Conservation (phyloP, 1,284 basidiomycete genomes). For the Heterobasidion occidentale region DNA sequence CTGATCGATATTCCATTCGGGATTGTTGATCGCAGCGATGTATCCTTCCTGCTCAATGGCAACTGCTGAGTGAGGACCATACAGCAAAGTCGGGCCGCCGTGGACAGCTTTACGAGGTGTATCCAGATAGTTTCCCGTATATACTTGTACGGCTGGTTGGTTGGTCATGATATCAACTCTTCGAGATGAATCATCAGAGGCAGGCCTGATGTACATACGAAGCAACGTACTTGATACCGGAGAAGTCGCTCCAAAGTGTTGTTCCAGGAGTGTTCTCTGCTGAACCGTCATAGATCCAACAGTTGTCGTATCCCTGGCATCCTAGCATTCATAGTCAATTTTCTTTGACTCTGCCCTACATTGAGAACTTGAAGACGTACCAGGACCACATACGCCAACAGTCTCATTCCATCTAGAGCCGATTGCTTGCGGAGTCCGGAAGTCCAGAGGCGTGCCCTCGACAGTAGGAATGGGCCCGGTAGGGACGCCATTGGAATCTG, state of each 20-base stretch:
- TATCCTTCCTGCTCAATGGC: slow-evolving; percentile 52
- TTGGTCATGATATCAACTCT: slow-evolving; percentile 45
- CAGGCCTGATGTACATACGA: neutral
- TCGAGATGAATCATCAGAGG: neutral
- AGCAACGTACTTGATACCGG: slow-evolving; percentile 38
- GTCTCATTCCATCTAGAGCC: slow-evolving; percentile 35
- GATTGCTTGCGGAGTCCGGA: slow-evolving; percentile 31
- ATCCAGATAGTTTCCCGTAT: slow-evolving; percentile 36
- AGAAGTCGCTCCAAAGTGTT: slow-evolving; percentile 33
- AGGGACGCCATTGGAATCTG: slow-evolving; percentile 39
- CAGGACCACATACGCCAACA: slow-evolving; percentile 28
- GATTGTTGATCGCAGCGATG: slow-evolving; percentile 47
- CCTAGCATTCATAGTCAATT: slow-evolving; percentile 6
- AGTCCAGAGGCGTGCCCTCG: slow-evolving; percentile 35
- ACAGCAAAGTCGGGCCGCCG: slow-evolving; percentile 35
- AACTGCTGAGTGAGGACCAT: slow-evolving; percentile 37
- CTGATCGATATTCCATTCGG: slow-evolving; percentile 43
- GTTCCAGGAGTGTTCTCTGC: slow-evolving; percentile 14
- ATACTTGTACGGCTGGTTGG: slow-evolving; percentile 43
- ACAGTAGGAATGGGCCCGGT: slow-evolving; percentile 39
- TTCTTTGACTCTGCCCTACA: neutral
- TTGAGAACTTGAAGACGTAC: slow-evolving; percentile 13
- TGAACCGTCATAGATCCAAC: slow-evolving; percentile 37
- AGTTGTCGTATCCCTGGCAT: slow-evolving; percentile 35
- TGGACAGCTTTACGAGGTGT: slow-evolving; percentile 42